Conservation (phyloP, 1,284 basidiomycete genomes). For the Melampsora americana region DNA sequence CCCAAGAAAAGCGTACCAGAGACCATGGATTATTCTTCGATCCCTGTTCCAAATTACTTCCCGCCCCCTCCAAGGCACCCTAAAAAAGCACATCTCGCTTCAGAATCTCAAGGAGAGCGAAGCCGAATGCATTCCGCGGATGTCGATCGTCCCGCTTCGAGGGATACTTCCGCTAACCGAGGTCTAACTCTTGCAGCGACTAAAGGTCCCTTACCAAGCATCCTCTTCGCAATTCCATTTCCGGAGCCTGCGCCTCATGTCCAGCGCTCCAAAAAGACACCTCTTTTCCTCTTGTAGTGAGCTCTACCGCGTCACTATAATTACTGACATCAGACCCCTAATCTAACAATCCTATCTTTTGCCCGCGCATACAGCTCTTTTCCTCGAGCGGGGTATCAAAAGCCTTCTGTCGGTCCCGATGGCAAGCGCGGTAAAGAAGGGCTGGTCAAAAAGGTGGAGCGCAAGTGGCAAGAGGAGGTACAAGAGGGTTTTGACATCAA, state of each 20-base stretch:
- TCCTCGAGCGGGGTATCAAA: slow-evolving; percentile 35
- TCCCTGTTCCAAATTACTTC: too few relatives aligned
- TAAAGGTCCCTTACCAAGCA: slow-evolving; percentile 15
- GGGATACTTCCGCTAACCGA: too few relatives aligned
- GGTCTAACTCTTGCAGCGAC: neutral
- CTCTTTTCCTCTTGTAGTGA: slow-evolving; percentile 38
- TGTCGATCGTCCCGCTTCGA: too few relatives aligned
- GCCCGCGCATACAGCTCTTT: slow-evolving; percentile 6
- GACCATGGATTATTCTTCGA: too few relatives aligned
- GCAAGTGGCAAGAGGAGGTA: slow-evolving; percentile 43
- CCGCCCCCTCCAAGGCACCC: too few relatives aligned
- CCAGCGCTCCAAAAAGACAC: slow-evolving; percentile 25
- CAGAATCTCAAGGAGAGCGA: too few relatives aligned
- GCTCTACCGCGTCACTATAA: neutral
- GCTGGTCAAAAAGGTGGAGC: slow-evolving; percentile 31
- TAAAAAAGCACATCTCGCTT: too few relatives aligned
- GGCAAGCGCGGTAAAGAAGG: slow-evolving; percentile 32
- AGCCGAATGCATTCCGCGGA: too few relatives aligned
- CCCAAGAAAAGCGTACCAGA: too few relatives aligned
- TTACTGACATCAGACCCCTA: neutral
- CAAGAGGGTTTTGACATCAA: slow-evolving; percentile 40
- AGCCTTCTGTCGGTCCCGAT: slow-evolving; percentile 16
- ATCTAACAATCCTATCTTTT: neutral
- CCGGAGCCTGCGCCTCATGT: slow-evolving; percentile 10
- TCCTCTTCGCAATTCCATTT: slow-evolving; percentile 39